Percentiles rank a stretch among this genome's conserved stretches.
These are phyloP conservation scores for Physcia stellaris DNA, from an alignment of 495 filamentous ascomycete species.

Conservation along the genomic window DNA sequence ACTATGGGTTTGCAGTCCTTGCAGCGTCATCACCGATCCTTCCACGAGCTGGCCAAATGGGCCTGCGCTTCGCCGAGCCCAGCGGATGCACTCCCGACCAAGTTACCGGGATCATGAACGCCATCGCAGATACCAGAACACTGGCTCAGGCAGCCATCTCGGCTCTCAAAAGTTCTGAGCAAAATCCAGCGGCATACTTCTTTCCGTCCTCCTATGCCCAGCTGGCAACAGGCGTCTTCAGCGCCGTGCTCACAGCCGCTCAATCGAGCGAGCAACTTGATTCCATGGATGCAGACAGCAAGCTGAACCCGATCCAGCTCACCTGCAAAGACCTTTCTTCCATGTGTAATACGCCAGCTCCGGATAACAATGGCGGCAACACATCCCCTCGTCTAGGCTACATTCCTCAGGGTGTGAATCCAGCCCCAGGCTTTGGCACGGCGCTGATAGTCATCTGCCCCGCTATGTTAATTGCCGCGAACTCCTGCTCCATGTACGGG, in stretches of 20 bases:
- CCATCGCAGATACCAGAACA: background rate
- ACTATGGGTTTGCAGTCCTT: no score
- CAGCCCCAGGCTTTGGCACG: background rate
- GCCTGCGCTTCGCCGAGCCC: background rate
- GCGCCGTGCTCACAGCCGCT: background rate
- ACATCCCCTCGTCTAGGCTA: no score
- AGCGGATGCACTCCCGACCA: background rate
- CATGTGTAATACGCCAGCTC: background rate
- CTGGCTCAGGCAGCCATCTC: background rate
- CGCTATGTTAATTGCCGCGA: background rate
- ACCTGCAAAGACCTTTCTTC: background rate
- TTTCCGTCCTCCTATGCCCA: background rate
- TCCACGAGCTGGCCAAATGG: no score
- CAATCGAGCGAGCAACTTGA: no score
- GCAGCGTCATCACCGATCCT: no score
- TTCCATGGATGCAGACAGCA: background rate
- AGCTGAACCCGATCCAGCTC: background rate
- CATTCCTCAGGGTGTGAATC: background rate
- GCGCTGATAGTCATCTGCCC: slow-evolving; percentile 1
- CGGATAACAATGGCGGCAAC: no score
- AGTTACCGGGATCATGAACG: background rate
- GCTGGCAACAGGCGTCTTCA: slow-evolving; percentile 8
- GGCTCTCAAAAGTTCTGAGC: background rate
- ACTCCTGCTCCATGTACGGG: background rate
- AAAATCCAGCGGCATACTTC: slow-evolving; percentile 1